Conservation (phyloP, 192 early-diverging fungal species). For the Phlyctochytrium planicorne region DNA sequence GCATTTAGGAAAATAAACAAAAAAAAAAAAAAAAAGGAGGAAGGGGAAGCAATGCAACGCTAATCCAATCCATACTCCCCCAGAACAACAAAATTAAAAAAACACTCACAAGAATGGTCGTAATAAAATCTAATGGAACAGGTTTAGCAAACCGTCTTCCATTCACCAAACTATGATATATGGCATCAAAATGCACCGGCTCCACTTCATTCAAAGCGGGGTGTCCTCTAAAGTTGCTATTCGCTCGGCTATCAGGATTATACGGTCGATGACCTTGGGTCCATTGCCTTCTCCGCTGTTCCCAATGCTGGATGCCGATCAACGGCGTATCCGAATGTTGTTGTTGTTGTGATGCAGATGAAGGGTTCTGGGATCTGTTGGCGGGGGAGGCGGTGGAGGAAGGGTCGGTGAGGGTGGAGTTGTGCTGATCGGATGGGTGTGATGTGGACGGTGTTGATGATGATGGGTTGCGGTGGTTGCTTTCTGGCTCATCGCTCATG, state of each 20-base stretch:
- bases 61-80: no score
- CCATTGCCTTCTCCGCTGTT: constrained; percentile 30
- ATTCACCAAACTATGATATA: constrained; percentile 42
- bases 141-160: constrained; percentile 45
- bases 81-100: neutral
- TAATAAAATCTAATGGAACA: constrained; percentile 49
- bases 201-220: constrained; percentile 38
- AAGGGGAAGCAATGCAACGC: no score
- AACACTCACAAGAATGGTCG: constrained; percentile 32
- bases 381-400: neutral
- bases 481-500: no score
- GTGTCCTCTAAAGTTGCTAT: constrained; percentile 28
- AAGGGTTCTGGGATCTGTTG: neutral
- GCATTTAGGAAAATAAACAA: no score
- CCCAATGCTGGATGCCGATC: constrained; percentile 30
- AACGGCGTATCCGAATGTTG: no score
- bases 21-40: constrained; percentile 5
- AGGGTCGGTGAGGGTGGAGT: neutral
- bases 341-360: neutral
- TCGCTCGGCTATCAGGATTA: constrained; percentile 17
- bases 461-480: no score
- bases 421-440: no score
- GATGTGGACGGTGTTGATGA: no score
- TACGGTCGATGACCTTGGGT: constrained; percentile 43
- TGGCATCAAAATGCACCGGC: constrained; percentile 38